Conservation (phyloP, 257 asterid genomes). For the Henckelia pumila region DNA sequence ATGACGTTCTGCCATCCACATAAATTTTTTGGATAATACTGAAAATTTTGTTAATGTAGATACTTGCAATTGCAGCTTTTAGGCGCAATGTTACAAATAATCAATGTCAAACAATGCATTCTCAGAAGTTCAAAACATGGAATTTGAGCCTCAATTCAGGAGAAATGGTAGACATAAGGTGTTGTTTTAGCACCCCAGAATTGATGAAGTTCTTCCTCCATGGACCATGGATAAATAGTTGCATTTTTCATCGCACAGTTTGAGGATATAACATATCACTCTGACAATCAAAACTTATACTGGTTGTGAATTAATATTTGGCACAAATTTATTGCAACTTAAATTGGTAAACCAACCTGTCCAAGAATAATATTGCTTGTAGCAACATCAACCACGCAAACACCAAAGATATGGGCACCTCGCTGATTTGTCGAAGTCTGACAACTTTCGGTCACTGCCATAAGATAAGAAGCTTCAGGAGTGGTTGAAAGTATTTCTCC, state of each 20-base stretch:
- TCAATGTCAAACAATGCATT: neutral
- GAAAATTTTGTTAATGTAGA: neutral
- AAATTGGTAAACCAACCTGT: constrained; percentile 53
- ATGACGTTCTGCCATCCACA: constrained; percentile 6
- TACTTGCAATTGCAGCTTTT: neutral
- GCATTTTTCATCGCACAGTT: neutral
- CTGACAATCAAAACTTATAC: constrained; percentile 3
- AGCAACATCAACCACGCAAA: constrained; percentile 80
- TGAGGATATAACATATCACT: neutral
- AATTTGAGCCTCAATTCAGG: neutral
- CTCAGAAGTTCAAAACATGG: constrained; percentile 7
- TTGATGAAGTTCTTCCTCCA: constrained; percentile 8
- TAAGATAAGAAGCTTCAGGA: constrained; percentile 82
- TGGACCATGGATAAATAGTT: neutral
- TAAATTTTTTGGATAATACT: constrained; percentile 3
- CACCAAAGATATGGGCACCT: constrained; percentile 58
- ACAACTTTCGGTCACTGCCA: constrained; percentile 80
- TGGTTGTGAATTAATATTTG: neutral
- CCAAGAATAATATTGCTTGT: constrained; percentile 85
- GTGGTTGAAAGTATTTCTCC: constrained; percentile 76
- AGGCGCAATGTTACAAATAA: neutral
- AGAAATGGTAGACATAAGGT: constrained; percentile 5
- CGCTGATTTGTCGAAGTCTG: constrained; percentile 44
- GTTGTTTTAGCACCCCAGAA: constrained; percentile 6
- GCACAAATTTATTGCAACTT: constrained; percentile 6